Evolutionary conservation across 2,329 filamentous ascomycete species (phyloP).

Genomic region (Ophiostoma montium): DNA sequence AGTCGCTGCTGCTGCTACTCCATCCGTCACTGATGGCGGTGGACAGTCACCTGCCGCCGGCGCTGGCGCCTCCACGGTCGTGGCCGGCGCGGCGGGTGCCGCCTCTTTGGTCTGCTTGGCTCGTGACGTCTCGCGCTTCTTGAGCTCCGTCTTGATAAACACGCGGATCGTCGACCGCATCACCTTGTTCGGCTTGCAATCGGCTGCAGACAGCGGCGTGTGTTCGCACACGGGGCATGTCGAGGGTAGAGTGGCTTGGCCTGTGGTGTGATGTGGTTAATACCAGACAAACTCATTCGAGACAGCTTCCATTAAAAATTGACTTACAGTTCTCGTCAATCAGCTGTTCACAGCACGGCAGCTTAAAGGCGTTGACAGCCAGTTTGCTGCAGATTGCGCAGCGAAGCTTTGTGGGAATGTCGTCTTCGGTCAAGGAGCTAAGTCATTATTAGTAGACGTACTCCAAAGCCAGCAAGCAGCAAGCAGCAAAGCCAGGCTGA

Average conservation of each 20-base stretch:
- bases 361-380: slow-evolving; percentile 76
- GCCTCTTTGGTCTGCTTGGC: slow-evolving; percentile 32
- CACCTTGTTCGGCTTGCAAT: slow-evolving; percentile 79
- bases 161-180: slow-evolving; percentile 86
- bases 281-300: too few species aligned
- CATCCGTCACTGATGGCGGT: slow-evolving; percentile 6
- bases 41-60: neutral
- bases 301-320: neutral
- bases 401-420: slow-evolving; percentile 90
- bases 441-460: neutral
- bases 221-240: slow-evolving; percentile 91
- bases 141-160: slow-evolving; percentile 80
- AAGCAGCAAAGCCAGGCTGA: neutral
- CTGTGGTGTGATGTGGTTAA: slow-evolving; percentile 4
- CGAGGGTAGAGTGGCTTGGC: slow-evolving; percentile 56
- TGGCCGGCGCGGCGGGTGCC: slow-evolving; percentile 21
- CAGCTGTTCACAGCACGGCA: slow-evolving; percentile 89
- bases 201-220: slow-evolving; percentile 68
- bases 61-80: slow-evolving; percentile 25
- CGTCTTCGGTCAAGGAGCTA: slow-evolving; percentile 65
- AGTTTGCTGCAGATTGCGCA: slow-evolving; percentile 89
- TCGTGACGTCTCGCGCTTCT: slow-evolving; percentile 61
- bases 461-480: too few species aligned
- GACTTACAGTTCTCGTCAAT: slow-evolving; percentile 79
- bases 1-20: slow-evolving; percentile 4